Evolutionary conservation across 345 rosid genomes (phyloP).

Genomic region (Iberis pinnata): DNA sequence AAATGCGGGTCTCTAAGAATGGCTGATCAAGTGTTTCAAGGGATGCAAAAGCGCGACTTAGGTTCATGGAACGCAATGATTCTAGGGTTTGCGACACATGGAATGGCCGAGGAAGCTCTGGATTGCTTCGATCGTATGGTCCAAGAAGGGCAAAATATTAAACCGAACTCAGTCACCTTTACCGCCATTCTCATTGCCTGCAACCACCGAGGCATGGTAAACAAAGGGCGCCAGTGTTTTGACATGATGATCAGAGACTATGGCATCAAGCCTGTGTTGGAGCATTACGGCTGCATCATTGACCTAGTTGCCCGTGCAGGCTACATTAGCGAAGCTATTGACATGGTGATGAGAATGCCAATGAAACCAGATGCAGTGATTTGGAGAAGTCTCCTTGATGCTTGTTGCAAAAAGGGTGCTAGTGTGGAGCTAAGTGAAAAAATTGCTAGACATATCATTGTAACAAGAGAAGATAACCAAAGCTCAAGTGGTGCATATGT

Average conservation of each 20-base stretch:
- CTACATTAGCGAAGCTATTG: constrained; percentile 52
- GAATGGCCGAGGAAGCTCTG: constrained; percentile 44
- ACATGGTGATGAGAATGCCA: constrained; percentile 53
- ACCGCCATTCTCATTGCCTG: constrained; percentile 64
- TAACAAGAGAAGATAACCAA: constrained; percentile 34
- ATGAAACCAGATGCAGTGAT: constrained; percentile 69
- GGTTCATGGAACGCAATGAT: constrained; percentile 79
- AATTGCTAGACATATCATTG: constrained; percentile 46
- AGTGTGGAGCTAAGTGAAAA: constrained; percentile 57
- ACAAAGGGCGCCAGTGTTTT: constrained; percentile 49
- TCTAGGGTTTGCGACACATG: constrained; percentile 71
- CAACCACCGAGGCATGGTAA: constrained; percentile 60
- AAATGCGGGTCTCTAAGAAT: constrained; percentile 59
- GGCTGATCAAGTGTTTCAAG: constrained; percentile 54
- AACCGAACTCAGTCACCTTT: constrained; percentile 58
- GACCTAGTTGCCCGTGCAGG: constrained; percentile 77
- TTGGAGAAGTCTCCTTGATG: constrained; percentile 87
- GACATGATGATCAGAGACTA: constrained; percentile 55
- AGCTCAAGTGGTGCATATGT: constrained; percentile 56
- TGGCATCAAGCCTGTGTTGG: constrained; percentile 52
- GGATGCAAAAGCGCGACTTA: constrained; percentile 51
- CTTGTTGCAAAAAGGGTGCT: constrained; percentile 59
- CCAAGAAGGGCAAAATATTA: constrained; percentile 21
- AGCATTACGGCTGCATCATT: constrained; percentile 76
- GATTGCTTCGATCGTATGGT: constrained; percentile 46